Evolutionary conservation across 768 basidiomycete species (phyloP), one percentile per base, ranked within the genome.

Genomic region (Agaricus blazei): DNA sequence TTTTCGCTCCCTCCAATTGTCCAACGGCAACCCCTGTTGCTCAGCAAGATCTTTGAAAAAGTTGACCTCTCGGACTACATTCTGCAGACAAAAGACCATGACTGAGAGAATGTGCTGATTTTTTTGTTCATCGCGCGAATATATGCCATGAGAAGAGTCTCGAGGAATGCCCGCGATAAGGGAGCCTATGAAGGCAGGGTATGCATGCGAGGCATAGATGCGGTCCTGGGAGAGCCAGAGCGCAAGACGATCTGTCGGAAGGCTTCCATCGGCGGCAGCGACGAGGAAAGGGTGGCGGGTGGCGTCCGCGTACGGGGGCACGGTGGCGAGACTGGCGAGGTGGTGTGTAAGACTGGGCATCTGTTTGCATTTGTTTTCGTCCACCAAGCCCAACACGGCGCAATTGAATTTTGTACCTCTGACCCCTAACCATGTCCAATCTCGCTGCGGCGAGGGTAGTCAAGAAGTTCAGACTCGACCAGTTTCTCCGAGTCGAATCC

Each of bases 201-300:
- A 90, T 1, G 84, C 88, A 52, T 84, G 82, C 1, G 81, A 80
- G 29, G 87, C 88, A 65, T 90, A 90, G 53, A 86, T 79, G 48
- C 82, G 78, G 65, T 90, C 88, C 60, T 90, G 88, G 12, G 80
- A 76, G 56, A 90, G 78, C 79, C 83, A 90, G 47, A 83, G 70
- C 1, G 77, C 73, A 14, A 90, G 78, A 26, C 75, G 72, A 1
- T 68, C 57, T 11, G 73, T 56, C 6, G 75, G 68, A 19, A 90
- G 75, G 3, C 74, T 72, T 12, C 80, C 75, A 2, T 75, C 64
- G 3, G 83, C 83, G 0, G 86, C 85, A 15, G 76, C 68, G 2
- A 63, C 60, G n/a, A 91, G 77, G 67, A 90, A 90, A 0, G 76
- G 65, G 52, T 87, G 83, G 31, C 71, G 60, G 0, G 76, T 81